Percentiles rank a stretch among this genome's conserved stretches.
phyloP scores from a whole-genome alignment of 2,329 filamentous ascomycete species.

The Teratosphaeria pseudoeucalypti region DNA sequence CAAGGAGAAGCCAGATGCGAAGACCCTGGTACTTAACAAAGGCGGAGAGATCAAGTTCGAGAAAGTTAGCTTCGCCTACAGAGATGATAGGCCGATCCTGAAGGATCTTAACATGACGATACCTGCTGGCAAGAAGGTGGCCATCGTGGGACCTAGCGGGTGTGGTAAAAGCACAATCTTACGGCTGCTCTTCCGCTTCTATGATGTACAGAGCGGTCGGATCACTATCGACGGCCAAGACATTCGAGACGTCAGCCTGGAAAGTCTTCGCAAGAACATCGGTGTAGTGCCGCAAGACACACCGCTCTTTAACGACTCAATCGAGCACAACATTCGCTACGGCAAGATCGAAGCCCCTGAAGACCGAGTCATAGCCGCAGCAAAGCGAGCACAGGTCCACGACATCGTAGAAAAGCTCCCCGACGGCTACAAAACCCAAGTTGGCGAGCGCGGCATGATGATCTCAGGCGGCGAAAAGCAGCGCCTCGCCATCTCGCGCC shows the following conservation, averaged over 20 bases:
- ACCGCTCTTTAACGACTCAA: constrained; percentile 91
- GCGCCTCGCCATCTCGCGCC: constrained; percentile 68
- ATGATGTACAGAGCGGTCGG: constrained; percentile 74
- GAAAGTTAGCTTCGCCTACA: constrained; percentile 90
- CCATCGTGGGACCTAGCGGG: constrained; percentile 86
- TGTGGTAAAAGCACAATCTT: constrained; percentile 95
- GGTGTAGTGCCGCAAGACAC: constrained; percentile 97
- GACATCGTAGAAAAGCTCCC: constrained; percentile 70
- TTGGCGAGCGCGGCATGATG: constrained; percentile 93
- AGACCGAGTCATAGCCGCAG: constrained; percentile 65
- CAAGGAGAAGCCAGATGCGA: constrained; percentile 64
- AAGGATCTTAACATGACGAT: constrained; percentile 78
- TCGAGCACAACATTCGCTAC: constrained; percentile 92
- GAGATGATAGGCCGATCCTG: constrained; percentile 75
- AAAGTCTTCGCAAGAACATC: constrained; percentile 74
- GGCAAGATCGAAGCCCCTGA: constrained; percentile 67
- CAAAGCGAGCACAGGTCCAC: constrained; percentile 74
- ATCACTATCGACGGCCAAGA: constrained; percentile 93
- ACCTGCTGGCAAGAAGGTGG: constrained; percentile 89
- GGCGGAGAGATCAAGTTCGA: constrained; percentile 91
- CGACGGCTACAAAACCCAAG: constrained; percentile 75
- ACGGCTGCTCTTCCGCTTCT: constrained; percentile 84
- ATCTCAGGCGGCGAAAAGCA: constrained; percentile 92
- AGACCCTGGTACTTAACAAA: constrained; percentile 57
- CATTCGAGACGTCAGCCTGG: constrained; percentile 68